Evolutionary conservation across 345 rosid species (phyloP), one percentile per base, ranked within the genome.

Genomic region (Erucastrum elatum): DNA sequence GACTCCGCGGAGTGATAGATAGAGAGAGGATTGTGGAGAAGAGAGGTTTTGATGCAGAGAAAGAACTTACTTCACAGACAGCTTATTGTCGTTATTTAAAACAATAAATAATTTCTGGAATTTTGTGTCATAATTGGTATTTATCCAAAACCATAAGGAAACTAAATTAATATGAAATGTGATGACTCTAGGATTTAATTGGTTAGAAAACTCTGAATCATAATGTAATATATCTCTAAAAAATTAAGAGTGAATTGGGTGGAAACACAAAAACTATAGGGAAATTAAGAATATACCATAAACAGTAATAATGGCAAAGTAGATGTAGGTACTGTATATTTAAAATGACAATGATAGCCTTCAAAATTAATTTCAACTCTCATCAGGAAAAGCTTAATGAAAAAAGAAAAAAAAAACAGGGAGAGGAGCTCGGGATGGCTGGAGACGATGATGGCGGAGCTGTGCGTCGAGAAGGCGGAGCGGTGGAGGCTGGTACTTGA

Each of bases 1-100:
- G 71, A 81, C 69, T 84, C 91, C 90, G 97, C 77, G 53, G 84
- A 65, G 51, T 71, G 61, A 58, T 78, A 55, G 55, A 59, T 80
- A 60, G 62, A 68, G 73, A 58, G 75, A 27, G 2, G 63, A 15
- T 21, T 5, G 13, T 46, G 82, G 82, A 73, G 12, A 10, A 1
- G 71, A 29, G 67, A 64, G 3, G 13, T 59, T 72, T 34, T 49
- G 74, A 79, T 74, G 66, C 66, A 51, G 51, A 53, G 64, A 61
- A 21, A 58, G 56, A 71, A 16, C 69, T 67, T 68, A 27, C 78
- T 68, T 8, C 10, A n/a, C 2, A 67, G 78, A 46, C 55, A 49
- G 55, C 78, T 74, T 74, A 51, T 73, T 79, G 60, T 61, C 75
- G 13, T 44, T 34, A 25, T 55, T 11, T 35, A 1, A 4, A 15